Evolutionary conservation across 768 basidiomycete genomes (phyloP), one percentile per base, ranked within the genome.

Genomic region (Tricholoma sp.): DNA sequence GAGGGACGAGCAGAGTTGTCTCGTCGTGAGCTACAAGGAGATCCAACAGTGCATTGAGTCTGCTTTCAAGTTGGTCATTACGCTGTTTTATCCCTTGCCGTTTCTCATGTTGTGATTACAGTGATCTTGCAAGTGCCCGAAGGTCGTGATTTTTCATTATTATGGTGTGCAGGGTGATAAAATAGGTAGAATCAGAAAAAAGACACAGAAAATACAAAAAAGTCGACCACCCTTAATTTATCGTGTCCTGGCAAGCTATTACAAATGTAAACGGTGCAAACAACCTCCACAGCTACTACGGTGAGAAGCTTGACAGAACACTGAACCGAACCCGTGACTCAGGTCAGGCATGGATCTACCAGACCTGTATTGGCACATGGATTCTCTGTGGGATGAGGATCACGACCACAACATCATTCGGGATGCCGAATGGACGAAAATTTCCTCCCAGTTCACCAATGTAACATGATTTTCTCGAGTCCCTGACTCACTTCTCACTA

Each of bases 1-100:
- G 5, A 79, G 96, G 47, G 96, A 99, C 68, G 97, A 98, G 68
- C 95, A 96, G 75, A 94, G 88, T 65, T 97, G 94, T 69, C 79
- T 98, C 14, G 91, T 96, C 8, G 94, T 97, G 39, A 91, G 84
- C 67, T 97, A 94, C 74, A 89, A 88, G 69, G 94, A 97, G 54
- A 81, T 98, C 74, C 95, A 91, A 73, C 68, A 81, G 2, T 95
- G 91, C 68, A 79, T 96, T 37, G 87, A 94, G 52, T 80, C 84
- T 3, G 89, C 94, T 8, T 96, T 94, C 68, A 78, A 78, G 94
- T 94, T 59, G 52, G 88, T 78, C 8, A 50, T 50, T 50, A 37
- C 1, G 27, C n/a, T n/a, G n/a, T 22, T 35, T 9, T 21, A 45
- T 29, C 8, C 24, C 7, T 46, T 4, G 43, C 24, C 22, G 14